phyloP scores from a whole-genome alignment of 352 stramenopile species.

The Globisporangium uncinulatum region DNA sequence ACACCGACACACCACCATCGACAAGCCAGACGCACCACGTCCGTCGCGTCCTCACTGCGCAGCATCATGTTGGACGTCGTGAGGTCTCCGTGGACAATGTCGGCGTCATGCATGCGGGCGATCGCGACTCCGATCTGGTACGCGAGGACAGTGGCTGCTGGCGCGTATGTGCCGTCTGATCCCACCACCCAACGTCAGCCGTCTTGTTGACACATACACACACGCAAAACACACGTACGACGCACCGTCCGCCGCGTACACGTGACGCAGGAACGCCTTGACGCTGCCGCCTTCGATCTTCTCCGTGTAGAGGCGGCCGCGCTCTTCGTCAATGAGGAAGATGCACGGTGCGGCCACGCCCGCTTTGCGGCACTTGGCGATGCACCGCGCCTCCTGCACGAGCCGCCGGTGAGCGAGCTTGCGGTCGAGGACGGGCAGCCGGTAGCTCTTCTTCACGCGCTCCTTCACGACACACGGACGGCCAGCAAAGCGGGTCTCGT shows the following conservation, averaged over 20 bases:
- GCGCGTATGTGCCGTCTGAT: slow-evolving; percentile 22
- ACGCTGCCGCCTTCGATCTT: slow-evolving; percentile 64
- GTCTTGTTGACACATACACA: background rate
- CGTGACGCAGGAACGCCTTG: slow-evolving; percentile 61
- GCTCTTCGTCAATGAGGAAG: slow-evolving; percentile 77
- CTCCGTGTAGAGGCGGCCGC: slow-evolving; percentile 61
- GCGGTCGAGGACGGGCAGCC: slow-evolving; percentile 68
- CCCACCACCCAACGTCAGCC: background rate
- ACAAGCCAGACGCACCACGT: slow-evolving; percentile 38
- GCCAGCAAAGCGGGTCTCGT: slow-evolving; percentile 59
- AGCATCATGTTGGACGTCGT: slow-evolving; percentile 94
- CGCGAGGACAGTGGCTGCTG: slow-evolving; percentile 48
- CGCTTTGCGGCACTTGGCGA: slow-evolving; percentile 73
- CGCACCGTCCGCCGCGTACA: slow-evolving; percentile 39
- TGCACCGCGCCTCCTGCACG: slow-evolving; percentile 79
- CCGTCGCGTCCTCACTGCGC: slow-evolving; percentile 46
- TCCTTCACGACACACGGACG: slow-evolving; percentile 78
- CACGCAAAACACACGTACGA: background rate
- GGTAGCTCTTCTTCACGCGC: slow-evolving; percentile 79
- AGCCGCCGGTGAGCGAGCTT: slow-evolving; percentile 77
- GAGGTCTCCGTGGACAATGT: slow-evolving; percentile 92
- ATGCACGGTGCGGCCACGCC: slow-evolving; percentile 69
- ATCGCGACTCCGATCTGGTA: slow-evolving; percentile 86
- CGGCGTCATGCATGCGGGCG: slow-evolving; percentile 89
- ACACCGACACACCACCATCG: background rate